Percentiles rank a stretch among this genome's conserved stretches.
Conservation (phyloP, 2,329 filamentous ascomycete genomes). For the Fonsecaea erecta region DNA sequence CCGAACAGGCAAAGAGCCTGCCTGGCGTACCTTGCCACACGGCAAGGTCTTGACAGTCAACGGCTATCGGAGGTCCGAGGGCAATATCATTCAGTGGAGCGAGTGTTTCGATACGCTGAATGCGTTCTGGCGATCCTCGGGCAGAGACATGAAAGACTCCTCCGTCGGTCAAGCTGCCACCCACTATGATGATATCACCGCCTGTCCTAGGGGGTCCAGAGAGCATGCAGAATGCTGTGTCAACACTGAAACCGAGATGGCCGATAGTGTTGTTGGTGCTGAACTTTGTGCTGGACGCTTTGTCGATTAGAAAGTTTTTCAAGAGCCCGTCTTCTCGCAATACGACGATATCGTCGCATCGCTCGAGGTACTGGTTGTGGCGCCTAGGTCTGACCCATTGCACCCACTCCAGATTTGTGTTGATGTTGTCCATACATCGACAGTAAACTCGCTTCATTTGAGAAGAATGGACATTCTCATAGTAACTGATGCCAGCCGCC, state of each 20-base stretch:
- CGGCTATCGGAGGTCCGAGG: slow-evolving; percentile 19
- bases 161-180: slow-evolving; percentile 77
- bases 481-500: slow-evolving; percentile 59
- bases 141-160: slow-evolving; percentile 73
- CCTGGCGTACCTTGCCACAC: slow-evolving; percentile 12
- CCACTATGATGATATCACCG: slow-evolving; percentile 78
- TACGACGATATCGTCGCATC: slow-evolving; percentile 80
- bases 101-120: slow-evolving; percentile 68
- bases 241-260: slow-evolving; percentile 68
- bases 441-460: slow-evolving; percentile 33
- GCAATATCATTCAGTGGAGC: slow-evolving; percentile 57
- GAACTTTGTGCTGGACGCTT: slow-evolving; percentile 58
- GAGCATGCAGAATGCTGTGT: slow-evolving; percentile 75
- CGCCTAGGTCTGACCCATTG: slow-evolving; percentile 82
- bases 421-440: slow-evolving; percentile 37
- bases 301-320: slow-evolving; percentile 68
- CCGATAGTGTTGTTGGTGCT: slow-evolving; percentile 58
- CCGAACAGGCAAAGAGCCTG: slow-evolving; percentile 30
- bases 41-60: slow-evolving; percentile 1
- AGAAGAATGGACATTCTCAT: slow-evolving; percentile 47
- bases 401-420: slow-evolving; percentile 63
- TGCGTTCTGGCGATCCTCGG: slow-evolving; percentile 57
- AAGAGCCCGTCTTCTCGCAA: slow-evolving; percentile 86
- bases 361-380: slow-evolving; percentile 63
- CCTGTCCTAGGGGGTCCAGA: slow-evolving; percentile 54